These are phyloP conservation scores for Sisymbrium irio DNA, from an alignment of 345 rosid species.

Conservation along the genomic window DNA sequence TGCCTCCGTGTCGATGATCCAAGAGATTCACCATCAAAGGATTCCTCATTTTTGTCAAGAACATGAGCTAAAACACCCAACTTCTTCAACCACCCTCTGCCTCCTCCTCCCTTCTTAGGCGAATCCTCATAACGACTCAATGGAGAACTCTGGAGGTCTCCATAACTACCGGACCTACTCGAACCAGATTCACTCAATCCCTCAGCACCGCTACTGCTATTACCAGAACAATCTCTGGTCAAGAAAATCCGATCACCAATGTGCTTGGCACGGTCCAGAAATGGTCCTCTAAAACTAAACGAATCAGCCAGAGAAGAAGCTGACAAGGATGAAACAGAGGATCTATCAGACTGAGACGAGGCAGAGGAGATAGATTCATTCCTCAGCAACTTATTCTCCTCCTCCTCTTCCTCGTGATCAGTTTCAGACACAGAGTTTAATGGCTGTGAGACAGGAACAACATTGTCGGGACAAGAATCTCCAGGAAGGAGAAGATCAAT, in stretches of 20 bases:
- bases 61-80: constrained; percentile 38
- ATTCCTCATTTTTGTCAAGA: constrained; percentile 33
- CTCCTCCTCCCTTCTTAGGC: constrained; percentile 32
- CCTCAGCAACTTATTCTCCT: constrained; percentile 28
- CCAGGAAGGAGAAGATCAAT: not conserved
- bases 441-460: not conserved
- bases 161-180: constrained; percentile 44
- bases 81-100: constrained; percentile 54
- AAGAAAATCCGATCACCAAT: constrained; percentile 43
- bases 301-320: constrained; percentile 25
- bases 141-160: constrained; percentile 42
- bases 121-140: constrained; percentile 23
- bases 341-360: not conserved
- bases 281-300: constrained; percentile 34
- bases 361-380: constrained; percentile 29
- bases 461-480: constrained; percentile 6
- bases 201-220: constrained; percentile 32
- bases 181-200: constrained; percentile 40
- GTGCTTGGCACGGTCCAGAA: constrained; percentile 33
- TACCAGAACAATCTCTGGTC: constrained; percentile 32
- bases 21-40: constrained; percentile 36
- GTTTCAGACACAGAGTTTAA: constrained; percentile 27
- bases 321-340: constrained; percentile 29
- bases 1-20: constrained; percentile 34
- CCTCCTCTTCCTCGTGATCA: constrained; percentile 5